Percentiles rank a stretch among this genome's conserved stretches.
phyloP scores from a whole-genome alignment of 768 basidiomycete species.

The Leccinum variicolor region DNA sequence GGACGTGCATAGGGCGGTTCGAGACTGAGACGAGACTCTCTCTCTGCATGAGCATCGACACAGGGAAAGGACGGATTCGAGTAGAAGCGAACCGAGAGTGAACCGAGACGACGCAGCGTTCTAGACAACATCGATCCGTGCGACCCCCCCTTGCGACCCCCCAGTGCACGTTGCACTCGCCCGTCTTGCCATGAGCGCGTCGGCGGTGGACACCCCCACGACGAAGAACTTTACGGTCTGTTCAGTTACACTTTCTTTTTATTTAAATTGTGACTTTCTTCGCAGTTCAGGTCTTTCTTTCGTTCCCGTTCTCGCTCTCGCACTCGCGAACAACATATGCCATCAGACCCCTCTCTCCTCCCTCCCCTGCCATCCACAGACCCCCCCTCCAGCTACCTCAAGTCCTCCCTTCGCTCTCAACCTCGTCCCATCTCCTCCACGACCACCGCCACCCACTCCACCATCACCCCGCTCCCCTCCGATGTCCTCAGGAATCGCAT shows the following conservation, averaged over 20 bases:
- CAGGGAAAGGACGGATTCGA: conserved; percentile 58
- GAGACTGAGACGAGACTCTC: conserved; percentile 65
- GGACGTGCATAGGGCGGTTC: conserved; percentile 84
- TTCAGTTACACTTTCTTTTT: neutral
- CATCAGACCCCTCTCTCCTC: conserved; percentile 1
- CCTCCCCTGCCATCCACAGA: conserved; percentile 1
- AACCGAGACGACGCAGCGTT: neutral
- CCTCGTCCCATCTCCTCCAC: conserved; percentile 67
- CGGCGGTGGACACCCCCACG: neutral
- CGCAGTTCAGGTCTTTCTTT: conserved; percentile 58
- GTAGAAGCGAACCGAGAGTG: neutral
- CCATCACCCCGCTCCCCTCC: conserved; percentile 56
- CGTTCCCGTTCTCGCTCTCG: conserved; percentile 55
- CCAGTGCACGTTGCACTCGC: neutral
- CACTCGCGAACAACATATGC: conserved; percentile 19
- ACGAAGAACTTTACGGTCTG: neutral
- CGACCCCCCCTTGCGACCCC: neutral
- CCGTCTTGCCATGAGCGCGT: neutral
- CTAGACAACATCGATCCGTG: conserved; percentile 1
- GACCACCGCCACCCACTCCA: conserved; percentile 59
- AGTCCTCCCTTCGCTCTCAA: conserved; percentile 45
- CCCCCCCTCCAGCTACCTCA: conserved; percentile 21
- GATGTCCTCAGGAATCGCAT: conserved; percentile 29
- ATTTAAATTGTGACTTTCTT: neutral
- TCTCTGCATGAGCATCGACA: conserved; percentile 75